A percentile compares a stretch with the other conserved stretches of the same genome.
phyloP scores from a whole-genome alignment of 345 rosid genomes.

The Populus nigra region DNA sequence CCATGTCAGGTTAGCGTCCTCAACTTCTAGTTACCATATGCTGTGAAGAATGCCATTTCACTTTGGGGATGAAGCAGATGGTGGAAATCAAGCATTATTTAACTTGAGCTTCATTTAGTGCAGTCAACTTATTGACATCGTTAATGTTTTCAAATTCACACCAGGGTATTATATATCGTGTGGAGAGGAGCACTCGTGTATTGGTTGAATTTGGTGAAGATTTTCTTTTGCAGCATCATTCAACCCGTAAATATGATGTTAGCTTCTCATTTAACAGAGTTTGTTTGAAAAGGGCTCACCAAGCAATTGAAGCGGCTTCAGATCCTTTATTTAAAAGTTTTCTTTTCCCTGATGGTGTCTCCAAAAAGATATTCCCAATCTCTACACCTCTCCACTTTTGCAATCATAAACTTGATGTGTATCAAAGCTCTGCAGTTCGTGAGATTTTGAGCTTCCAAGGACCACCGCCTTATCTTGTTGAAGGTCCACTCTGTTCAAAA shows the following conservation, averaged over 20 bases:
- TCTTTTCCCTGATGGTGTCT: slow-evolving; percentile 27
- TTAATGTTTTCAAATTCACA: slow-evolving; percentile 2
- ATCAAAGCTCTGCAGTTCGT: slow-evolving; percentile 16
- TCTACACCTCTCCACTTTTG: background rate
- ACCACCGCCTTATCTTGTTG: slow-evolving; percentile 31
- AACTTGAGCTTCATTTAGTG: background rate
- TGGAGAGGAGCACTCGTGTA: slow-evolving; percentile 21
- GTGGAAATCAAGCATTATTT: background rate
- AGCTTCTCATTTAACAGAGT: slow-evolving; percentile 47
- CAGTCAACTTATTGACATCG: background rate
- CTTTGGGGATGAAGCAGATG: background rate
- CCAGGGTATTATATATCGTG: slow-evolving; percentile 37
- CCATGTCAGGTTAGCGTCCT: slow-evolving; percentile 32
- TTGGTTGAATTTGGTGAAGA: slow-evolving; percentile 38
- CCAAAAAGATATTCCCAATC: background rate
- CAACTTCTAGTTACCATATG: background rate
- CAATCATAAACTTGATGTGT: slow-evolving; percentile 6
- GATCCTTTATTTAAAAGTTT: slow-evolving; percentile 23
- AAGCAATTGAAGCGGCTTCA: slow-evolving; percentile 38
- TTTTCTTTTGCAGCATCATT: slow-evolving; percentile 29
- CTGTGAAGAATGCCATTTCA: too few relatives aligned
- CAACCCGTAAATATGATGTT: slow-evolving; percentile 32
- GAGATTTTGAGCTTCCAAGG: slow-evolving; percentile 22
- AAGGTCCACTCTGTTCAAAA: slow-evolving; percentile 21
- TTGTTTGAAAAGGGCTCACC: slow-evolving; percentile 38